A percentile compares a stretch with the other conserved stretches of the same genome.
phyloP scores from a whole-genome alignment of 2,329 filamentous ascomycete species.

The Knufia petricola region DNA sequence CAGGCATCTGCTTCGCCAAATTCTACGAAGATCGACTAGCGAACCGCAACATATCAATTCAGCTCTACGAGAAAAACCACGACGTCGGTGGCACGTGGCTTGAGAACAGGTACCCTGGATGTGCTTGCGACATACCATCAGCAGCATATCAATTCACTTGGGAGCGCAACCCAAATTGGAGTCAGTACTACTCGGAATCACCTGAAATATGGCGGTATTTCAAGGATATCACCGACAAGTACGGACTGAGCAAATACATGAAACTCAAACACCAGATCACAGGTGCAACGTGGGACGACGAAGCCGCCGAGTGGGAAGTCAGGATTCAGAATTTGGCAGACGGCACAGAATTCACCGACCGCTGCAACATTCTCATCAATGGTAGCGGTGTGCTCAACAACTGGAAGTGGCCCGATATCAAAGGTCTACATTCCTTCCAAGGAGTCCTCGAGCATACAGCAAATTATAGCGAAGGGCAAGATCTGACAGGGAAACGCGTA shows the following conservation, averaged over 20 bases:
- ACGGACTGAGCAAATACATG: conserved; percentile 24
- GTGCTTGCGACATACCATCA: conserved; percentile 27
- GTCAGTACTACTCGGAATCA: conserved; percentile 22
- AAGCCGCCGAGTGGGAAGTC: conserved; percentile 25
- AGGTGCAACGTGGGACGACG: conserved; percentile 25
- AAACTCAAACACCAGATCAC: conserved; percentile 23
- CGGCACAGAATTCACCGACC: conserved; percentile 21
- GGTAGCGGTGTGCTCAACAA: conserved; percentile 24
- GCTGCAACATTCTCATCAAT: conserved; percentile 25
- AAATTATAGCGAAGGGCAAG: conserved; percentile 25
- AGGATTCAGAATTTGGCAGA: conserved; percentile 18
- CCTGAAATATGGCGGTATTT: conserved; percentile 26
- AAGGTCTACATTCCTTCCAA: conserved; percentile 28
- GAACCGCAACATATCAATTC: conserved; percentile 24
- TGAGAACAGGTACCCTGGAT: conserved; percentile 28
- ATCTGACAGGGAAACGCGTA: conserved; percentile 23
- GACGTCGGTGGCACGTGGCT: conserved; percentile 31
- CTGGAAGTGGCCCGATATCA: conserved; percentile 31
- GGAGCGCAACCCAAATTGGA: conserved; percentile 25
- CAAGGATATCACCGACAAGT: conserved; percentile 19
- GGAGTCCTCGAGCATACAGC: conserved; percentile 29
- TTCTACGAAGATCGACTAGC: conserved; percentile 21
- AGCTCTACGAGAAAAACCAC: conserved; percentile 26
- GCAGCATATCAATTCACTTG: conserved; percentile 29
- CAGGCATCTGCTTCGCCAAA: conserved; percentile 32